A percentile compares a stretch with the other conserved stretches of the same genome.
Conservation (phyloP, 345 rosid species). For the Lepidium africanum region DNA sequence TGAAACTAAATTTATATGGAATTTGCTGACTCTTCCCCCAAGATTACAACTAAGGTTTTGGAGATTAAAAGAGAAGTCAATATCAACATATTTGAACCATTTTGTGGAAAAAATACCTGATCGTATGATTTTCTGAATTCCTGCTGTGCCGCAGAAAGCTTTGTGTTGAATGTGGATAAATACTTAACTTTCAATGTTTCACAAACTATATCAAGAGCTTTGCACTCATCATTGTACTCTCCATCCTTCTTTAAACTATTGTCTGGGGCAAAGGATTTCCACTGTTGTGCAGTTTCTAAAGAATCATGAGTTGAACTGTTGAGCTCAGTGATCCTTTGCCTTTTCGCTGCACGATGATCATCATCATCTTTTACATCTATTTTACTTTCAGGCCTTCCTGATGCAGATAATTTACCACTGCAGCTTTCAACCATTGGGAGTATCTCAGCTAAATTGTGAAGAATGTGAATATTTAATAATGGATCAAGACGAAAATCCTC, state of each 20-base stretch:
- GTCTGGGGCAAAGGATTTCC: conserved; percentile 11
- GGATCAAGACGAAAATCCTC: conserved; percentile 91
- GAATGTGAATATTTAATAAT: conserved; percentile 81
- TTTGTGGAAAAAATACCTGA: conserved; percentile 44
- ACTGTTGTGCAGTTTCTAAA: conserved; percentile 15
- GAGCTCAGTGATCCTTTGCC: conserved; percentile 33
- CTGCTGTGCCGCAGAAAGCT: conserved; percentile 56
- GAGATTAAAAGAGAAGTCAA: not conserved
- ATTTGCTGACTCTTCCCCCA: not conserved
- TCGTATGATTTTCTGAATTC: conserved; percentile 59
- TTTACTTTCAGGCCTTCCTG: conserved; percentile 31
- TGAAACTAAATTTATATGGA: not conserved
- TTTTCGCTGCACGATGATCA: conserved; percentile 37
- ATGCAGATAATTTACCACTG: conserved; percentile 21
- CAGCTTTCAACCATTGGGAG: conserved; percentile 37
- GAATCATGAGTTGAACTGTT: conserved; percentile 23
- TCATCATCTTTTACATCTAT: conserved; percentile 31
- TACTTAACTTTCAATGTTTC: conserved; percentile 66
- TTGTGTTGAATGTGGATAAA: conserved; percentile 59
- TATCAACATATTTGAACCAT: not conserved
- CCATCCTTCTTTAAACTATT: conserved; percentile 27
- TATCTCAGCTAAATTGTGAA: conserved; percentile 80
- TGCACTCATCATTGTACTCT: conserved; percentile 29
- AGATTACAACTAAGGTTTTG: not conserved
- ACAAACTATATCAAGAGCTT: conserved; percentile 40